Conservation (phyloP, 2,329 filamentous ascomycete genomes). For the Beauveria asiatica region DNA sequence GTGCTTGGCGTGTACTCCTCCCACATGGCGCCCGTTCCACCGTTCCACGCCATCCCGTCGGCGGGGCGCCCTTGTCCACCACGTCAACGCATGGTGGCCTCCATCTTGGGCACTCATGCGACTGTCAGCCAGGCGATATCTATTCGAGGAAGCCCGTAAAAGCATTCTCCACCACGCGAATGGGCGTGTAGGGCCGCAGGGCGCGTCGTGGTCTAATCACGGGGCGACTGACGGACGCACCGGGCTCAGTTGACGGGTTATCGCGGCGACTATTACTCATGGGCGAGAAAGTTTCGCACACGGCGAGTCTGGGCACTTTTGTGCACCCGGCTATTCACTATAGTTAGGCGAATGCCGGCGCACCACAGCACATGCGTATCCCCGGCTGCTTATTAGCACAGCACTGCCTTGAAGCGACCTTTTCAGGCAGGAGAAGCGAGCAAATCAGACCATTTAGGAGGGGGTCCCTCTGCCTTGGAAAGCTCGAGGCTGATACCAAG, state of each 20-base stretch:
- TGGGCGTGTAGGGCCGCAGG: neutral
- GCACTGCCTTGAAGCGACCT: neutral
- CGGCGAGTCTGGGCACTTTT: neutral
- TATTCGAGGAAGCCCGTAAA: neutral
- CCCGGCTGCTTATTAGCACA: conserved; percentile 4
- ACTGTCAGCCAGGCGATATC: neutral
- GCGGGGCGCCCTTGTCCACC: conserved; percentile 10
- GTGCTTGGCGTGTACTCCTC: neutral
- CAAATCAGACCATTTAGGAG: neutral
- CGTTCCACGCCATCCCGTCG: neutral
- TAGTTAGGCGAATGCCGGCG: neutral
- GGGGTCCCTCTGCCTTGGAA: neutral
- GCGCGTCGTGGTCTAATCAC: conserved; percentile 1
- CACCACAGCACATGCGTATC: neutral
- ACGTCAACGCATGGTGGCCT: conserved; percentile 6
- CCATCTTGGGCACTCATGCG: conserved; percentile 9
- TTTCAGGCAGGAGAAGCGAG: neutral
- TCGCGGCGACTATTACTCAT: neutral
- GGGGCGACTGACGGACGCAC: neutral
- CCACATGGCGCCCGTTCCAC: neutral
- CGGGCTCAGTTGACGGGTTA: neutral
- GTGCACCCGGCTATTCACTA: neutral
- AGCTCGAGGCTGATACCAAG: neutral
- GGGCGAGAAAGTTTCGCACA: neutral
- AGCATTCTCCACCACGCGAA: conserved; percentile 1